Conservation (phyloP, 371 early-diverging fungal species). For the Blastocladiella emersonii region DNA sequence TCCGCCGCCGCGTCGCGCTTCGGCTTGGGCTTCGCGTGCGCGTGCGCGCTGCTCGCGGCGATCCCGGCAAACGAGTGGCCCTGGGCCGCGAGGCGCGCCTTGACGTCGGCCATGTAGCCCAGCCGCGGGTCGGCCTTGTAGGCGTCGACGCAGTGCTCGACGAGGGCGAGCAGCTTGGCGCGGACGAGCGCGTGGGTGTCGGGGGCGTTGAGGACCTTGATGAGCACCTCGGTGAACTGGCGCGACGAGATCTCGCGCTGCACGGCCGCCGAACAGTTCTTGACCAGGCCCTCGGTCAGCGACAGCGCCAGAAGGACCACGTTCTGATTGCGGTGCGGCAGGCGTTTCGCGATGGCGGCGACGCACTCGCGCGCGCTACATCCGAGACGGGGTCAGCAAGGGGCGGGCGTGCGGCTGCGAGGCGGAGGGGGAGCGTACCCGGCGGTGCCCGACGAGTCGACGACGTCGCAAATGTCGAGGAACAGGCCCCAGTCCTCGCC, state of each 20-base stretch:
- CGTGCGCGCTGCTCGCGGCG: constrained; percentile 8
- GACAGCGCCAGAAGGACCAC: constrained; percentile 63
- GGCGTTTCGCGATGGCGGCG: constrained; percentile 52
- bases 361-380: constrained; percentile 55
- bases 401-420: not conserved
- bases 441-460: constrained; percentile 18
- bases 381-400: not conserved
- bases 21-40: not conserved
- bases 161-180: constrained; percentile 61
- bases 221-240: constrained; percentile 65
- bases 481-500: constrained; percentile 87
- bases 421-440: not conserved
- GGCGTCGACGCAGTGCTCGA: constrained; percentile 80
- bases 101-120: constrained; percentile 76
- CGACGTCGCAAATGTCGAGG: constrained; percentile 74
- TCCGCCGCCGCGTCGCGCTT: constrained; percentile 6
- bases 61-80: constrained; percentile 12
- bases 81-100: constrained; percentile 45
- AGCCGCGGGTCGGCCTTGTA: constrained; percentile 65
- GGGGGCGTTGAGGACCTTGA: constrained; percentile 55
- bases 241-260: constrained; percentile 76
- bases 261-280: constrained; percentile 69
- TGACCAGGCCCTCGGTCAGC: constrained; percentile 69
- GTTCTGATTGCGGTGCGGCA: constrained; percentile 67
- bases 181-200: constrained; percentile 59